Conservation (phyloP, 225 moss, liverwort and hornwort genomes). For the Pseudisothecium myosuroides region DNA sequence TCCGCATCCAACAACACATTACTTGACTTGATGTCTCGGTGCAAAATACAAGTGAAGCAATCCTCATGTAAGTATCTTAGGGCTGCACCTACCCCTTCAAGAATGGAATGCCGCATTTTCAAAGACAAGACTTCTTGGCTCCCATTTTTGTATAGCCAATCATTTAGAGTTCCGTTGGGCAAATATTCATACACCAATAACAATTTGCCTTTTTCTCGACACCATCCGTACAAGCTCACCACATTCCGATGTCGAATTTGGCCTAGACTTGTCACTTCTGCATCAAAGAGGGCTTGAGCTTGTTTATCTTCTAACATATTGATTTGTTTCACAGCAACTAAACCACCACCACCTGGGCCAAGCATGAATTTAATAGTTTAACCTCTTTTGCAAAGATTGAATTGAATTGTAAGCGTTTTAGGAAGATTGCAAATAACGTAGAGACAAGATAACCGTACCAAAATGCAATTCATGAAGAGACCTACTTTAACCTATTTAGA, state of each 20-base stretch:
- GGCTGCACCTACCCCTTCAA: neutral
- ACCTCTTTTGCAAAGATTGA: neutral
- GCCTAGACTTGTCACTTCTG: neutral
- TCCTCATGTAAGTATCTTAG: neutral
- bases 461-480: neutral
- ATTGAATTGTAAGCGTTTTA: neutral
- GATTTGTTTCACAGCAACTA: neutral
- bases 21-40: neutral
- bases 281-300: neutral
- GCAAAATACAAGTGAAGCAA: neutral
- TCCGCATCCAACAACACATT: neutral
- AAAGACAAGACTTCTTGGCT: neutral
- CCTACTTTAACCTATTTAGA: too few relatives aligned
- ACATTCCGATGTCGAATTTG: neutral
- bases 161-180: neutral
- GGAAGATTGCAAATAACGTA: neutral
- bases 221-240: neutral
- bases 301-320: neutral
- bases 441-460: rapidly evolving
- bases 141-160: neutral
- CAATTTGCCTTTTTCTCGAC: neutral
- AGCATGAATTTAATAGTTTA: neutral
- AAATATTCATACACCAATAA: neutral
- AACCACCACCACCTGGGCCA: neutral
- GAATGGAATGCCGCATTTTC: neutral